Conservation (phyloP, 106 monocot genomes). For the Dioscorea alata region DNA sequence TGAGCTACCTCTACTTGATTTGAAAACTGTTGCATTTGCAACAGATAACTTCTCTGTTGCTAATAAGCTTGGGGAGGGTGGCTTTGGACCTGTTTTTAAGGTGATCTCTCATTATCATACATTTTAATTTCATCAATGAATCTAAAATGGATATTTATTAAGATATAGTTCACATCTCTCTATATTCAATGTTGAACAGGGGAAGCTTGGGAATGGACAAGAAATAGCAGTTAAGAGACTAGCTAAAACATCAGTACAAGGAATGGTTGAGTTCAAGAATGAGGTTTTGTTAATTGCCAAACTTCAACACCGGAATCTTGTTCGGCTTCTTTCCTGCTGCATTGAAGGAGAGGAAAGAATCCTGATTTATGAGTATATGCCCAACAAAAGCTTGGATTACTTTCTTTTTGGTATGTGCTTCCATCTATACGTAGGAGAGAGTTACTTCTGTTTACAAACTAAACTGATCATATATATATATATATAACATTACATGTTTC, state of each 20-base stretch:
- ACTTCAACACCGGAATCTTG: conserved; percentile 6
- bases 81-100: conserved; percentile 11
- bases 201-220: background rate
- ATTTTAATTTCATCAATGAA: too few species aligned
- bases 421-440: background rate
- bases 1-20: conserved; percentile 12
- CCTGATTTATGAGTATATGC: conserved; percentile 1
- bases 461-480: background rate
- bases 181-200: background rate
- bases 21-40: background rate
- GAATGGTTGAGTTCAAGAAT: background rate
- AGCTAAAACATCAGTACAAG: background rate
- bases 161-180: too few species aligned
- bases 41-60: conserved; percentile 1
- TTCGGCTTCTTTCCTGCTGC: background rate
- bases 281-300: background rate
- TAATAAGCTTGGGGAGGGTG: conserved; percentile 14
- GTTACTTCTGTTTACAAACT: background rate
- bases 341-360: conserved; percentile 1
- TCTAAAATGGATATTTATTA: too few species aligned
- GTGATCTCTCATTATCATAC: background rate
- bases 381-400: background rate
- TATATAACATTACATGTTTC: too few species aligned
- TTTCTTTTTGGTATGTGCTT: background rate
- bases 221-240: background rate